phyloP scores from a whole-genome alignment of 176 grass and related monocot genomes.

The Zizania latifolia region DNA sequence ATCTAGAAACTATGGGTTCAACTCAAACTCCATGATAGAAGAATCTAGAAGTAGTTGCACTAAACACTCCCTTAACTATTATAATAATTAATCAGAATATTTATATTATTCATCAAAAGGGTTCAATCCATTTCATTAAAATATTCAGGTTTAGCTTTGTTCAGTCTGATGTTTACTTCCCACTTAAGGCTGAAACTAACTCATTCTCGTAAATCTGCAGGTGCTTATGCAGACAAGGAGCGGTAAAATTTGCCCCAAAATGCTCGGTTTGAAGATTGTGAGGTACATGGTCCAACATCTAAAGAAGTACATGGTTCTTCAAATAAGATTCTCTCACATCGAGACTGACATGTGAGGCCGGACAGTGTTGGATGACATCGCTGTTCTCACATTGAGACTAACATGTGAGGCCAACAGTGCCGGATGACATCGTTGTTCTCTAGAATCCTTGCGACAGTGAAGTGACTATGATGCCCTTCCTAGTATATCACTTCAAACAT shows the following conservation, averaged over 20 bases:
- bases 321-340: too few relatives aligned
- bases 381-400: too few relatives aligned
- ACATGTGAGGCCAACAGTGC: too few relatives aligned
- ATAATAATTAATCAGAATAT: neutral
- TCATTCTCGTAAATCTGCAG: constrained; percentile 32
- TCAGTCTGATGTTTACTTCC: neutral
- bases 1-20: too few relatives aligned
- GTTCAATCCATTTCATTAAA: neutral
- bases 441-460: neutral
- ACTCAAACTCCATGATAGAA: too few relatives aligned
- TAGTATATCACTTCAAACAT: neutral
- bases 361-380: too few relatives aligned
- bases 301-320: constrained; percentile 67
- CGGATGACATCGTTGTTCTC: constrained; percentile 21
- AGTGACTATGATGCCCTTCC: neutral
- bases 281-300: constrained; percentile 80
- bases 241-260: constrained; percentile 60
- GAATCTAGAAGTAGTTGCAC: neutral
- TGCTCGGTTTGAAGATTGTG: constrained; percentile 74
- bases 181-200: neutral
- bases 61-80: constrained; percentile 5
- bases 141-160: neutral
- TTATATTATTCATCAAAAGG: neutral
- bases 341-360: too few relatives aligned
- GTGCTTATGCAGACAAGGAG: constrained; percentile 86